These are phyloP conservation scores for Eutrema japonicum DNA, from an alignment of 345 rosid species.

Conservation along the genomic window DNA sequence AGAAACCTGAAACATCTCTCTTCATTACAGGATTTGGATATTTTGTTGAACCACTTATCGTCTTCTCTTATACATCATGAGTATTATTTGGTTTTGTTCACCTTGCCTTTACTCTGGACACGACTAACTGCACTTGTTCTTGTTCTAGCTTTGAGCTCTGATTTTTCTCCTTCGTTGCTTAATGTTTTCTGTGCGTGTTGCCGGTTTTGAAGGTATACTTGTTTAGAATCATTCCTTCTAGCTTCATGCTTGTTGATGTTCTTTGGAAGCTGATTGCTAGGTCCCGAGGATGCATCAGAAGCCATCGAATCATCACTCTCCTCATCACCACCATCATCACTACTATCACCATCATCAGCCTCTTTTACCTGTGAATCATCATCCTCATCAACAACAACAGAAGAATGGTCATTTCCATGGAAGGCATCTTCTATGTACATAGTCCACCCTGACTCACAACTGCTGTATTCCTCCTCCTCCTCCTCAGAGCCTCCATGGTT, in stretches of 20 bases:
- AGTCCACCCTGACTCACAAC: constrained; percentile 74
- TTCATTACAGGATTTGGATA: constrained; percentile 32
- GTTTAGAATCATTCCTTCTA: constrained; percentile 39
- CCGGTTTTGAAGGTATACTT: constrained; percentile 44
- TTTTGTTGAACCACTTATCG: constrained; percentile 18
- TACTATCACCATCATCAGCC: constrained; percentile 24
- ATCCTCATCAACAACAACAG: constrained; percentile 33
- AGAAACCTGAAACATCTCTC: constrained; percentile 26
- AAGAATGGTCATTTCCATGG: constrained; percentile 41
- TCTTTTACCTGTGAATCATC: constrained; percentile 33
- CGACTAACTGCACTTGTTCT: constrained; percentile 54
- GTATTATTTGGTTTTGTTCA: constrained; percentile 46
- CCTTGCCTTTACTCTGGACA: constrained; percentile 51
- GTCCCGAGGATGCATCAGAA: constrained; percentile 79
- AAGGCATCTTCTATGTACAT: constrained; percentile 58
- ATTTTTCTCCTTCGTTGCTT: constrained; percentile 44
- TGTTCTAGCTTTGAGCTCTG: constrained; percentile 43
- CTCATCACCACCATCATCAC: constrained; percentile 34
- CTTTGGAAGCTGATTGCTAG: constrained; percentile 50
- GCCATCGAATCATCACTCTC: constrained; percentile 77
- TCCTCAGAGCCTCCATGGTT: constrained; percentile 42
- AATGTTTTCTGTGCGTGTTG: constrained; percentile 34
- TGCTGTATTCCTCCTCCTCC: constrained; percentile 47
- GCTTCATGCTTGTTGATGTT: constrained; percentile 45
- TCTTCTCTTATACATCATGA: background rate